phyloP scores from a whole-genome alignment of 768 basidiomycete genomes.

The Suillus americanus region DNA sequence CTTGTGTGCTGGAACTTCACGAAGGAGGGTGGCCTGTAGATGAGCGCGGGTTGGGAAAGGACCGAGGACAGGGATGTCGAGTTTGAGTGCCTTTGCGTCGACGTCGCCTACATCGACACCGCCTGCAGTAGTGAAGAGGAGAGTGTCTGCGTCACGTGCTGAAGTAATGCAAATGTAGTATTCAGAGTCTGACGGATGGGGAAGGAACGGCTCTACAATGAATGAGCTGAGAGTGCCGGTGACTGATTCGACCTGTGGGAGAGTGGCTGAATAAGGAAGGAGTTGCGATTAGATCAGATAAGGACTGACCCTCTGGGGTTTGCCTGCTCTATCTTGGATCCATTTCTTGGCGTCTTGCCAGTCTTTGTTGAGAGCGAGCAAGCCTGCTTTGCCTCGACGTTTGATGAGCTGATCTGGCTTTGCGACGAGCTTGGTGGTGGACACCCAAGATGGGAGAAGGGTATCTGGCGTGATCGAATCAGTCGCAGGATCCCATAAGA shows the following conservation, averaged over 20 bases:
- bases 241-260: slow-evolving; percentile 64
- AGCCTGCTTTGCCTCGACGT: slow-evolving; percentile 94
- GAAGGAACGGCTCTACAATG: slow-evolving; percentile 98
- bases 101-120: slow-evolving; percentile 99
- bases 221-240: slow-evolving; percentile 73
- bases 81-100: slow-evolving; percentile 84
- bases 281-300: slow-evolving; percentile 9
- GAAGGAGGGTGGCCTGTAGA: slow-evolving; percentile 73
- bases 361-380: slow-evolving; percentile 90
- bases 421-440: slow-evolving; percentile 84
- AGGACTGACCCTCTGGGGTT: slow-evolving; percentile 74
- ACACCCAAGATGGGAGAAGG: slow-evolving; percentile 77
- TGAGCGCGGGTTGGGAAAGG: slow-evolving; percentile 81
- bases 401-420: slow-evolving; percentile 99
- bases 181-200: slow-evolving; percentile 90
- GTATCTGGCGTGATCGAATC: slow-evolving; percentile 57
- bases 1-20: slow-evolving; percentile 78
- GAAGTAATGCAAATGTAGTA: slow-evolving; percentile 99
- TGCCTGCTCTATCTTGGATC: slow-evolving; percentile 87
- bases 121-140: slow-evolving; percentile 98
- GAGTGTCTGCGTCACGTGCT: slow-evolving; percentile 88
- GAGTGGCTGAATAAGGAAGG: slow-evolving; percentile 1
- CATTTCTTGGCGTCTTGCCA: slow-evolving; percentile 88
- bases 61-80: slow-evolving; percentile 62
- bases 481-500: slow-evolving; percentile 78